A percentile compares a stretch with the other conserved stretches of the same genome.
phyloP scores from a whole-genome alignment of 2,329 filamentous ascomycete species.

The Sporothrix inflata region DNA sequence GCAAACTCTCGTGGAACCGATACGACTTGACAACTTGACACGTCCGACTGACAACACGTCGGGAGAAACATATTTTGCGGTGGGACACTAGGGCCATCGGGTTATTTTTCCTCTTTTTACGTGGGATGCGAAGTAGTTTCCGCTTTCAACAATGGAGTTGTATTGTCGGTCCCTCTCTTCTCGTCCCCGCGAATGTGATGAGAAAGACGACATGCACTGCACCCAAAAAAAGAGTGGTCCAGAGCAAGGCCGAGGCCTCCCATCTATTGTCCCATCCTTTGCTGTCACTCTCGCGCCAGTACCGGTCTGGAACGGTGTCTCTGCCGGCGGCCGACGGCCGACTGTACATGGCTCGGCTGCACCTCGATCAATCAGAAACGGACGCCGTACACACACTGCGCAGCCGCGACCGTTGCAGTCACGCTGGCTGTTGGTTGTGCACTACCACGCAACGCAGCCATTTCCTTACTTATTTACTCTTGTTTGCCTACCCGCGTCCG shows the following conservation, averaged over 20 bases:
- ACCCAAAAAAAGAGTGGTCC: not conserved
- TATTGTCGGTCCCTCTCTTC: not conserved
- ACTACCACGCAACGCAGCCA: not conserved
- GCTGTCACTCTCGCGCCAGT: not conserved
- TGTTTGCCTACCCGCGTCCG: not conserved
- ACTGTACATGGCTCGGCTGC: not conserved
- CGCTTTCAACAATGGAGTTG: not conserved
- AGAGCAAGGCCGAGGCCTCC: not conserved
- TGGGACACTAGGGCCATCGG: not conserved
- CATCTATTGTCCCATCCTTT: not conserved
- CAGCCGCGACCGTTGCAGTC: not conserved
- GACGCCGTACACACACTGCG: slow-evolving; percentile 16
- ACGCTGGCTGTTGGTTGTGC: not conserved
- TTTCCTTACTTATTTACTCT: not conserved
- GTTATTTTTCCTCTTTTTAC: not conserved
- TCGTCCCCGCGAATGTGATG: not conserved
- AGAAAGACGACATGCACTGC: not conserved
- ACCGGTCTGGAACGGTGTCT: not conserved
- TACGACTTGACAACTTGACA: not conserved
- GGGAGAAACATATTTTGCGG: not conserved
- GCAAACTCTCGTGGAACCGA: not conserved
- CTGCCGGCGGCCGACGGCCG: not conserved
- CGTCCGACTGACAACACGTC: not conserved
- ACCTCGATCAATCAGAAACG: not conserved
- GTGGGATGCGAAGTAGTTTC: not conserved